Base-by-base conservation (phyloP, 441 rosid genomes). In the Gossypium schwendimanii region DNA sequence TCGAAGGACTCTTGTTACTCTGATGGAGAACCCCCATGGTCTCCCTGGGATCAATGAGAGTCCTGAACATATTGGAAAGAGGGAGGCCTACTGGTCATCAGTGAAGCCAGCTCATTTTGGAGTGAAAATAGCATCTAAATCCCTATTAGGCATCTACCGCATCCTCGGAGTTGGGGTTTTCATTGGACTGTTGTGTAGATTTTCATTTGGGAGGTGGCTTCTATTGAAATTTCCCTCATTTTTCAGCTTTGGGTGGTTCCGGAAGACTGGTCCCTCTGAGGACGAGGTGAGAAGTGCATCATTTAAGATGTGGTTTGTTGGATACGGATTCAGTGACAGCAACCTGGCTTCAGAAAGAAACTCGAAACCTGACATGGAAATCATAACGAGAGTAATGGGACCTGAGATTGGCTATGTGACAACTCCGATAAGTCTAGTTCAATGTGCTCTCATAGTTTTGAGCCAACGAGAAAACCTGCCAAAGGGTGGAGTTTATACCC, bases 231-330 rank as follows among this genome's bases (percentile, higher is more conserved):
- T 91, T 60, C 98, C 98, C 61, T 90, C 98, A 4, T 2, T 89
- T 70, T 94, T 91, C 78, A 89, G 91, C 84, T 84, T 90, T 49
- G 98, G 97, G 62, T 81, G 83, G 89, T 91, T 94, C 79, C 86
- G 80, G 75, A 87, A 94, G 89, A 76, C 78, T 10, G 97, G 98
- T 71, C 97, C 98, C 2, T 73, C 92, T 0, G 95, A 91, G 72
- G 95, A 91, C 21, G 95, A 91, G 77, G 91, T 94, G 28, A 82
- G 78, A 59, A 87, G 89, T 31, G 95, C 95, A 21, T 77, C 97
- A 17, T 94, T 91, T 59, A 89, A 91, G 77, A 91, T 94, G 97
- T 89, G 93, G 98, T 91, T 91, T 63, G 74, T 94, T 6, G 97
- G 92, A 11, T 87, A 81, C 15, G 98, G 97, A 49, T 91, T 76